Evolutionary conservation across 2,329 filamentous ascomycete species (phyloP), one percentile per base, ranked within the genome.

Genomic region (Incumbomyces lentus): DNA sequence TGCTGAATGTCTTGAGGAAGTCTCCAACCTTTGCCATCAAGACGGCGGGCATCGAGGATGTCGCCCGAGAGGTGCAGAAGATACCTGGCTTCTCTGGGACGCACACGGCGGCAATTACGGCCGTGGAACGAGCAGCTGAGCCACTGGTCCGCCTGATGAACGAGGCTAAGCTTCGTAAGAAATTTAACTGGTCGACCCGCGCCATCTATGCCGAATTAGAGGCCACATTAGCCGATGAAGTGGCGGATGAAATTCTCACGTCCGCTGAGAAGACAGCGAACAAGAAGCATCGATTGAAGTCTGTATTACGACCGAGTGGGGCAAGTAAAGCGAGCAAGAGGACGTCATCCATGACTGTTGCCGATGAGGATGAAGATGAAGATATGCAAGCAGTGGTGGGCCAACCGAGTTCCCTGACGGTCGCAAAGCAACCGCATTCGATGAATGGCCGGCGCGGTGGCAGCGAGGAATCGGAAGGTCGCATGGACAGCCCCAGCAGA

Each of bases 301-400:
- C 68, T 2, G 64, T 71, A 2, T 59, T 71, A 11, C 66, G 68
- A 6, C 68, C 68, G 1, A 69, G 67, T 14, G 68, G 68, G 10
- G 59, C 60, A 1, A 68, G 67, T 48, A 58, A 63, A 36, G 64
- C 62, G 17, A 65, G 66, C 33, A 69, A 69, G 52, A 63, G 66
- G 33, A 65, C 65, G 17, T 58, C 65, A 44, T 63, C 61, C 39
- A 49, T 55, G 34, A 44, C 26, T 30, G 58, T 58, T 39, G 52
- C 52, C 14, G 51, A 57, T 1, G 60, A 65, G 26, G 60, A 63
- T 13, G 58, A 45, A 18, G 42, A 45, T 19, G 42, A 45, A 14
- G 42, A 37, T 14, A 38, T 56, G 14, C 48, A 54, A 43, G 53
- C 61, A 33, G 54, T 60, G 12, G 52, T 62, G 6, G 58, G 63